Evolutionary conservation across 176 grass and related monocot species (phyloP).

Genomic region (Rhipidocladum racemiflorum): DNA sequence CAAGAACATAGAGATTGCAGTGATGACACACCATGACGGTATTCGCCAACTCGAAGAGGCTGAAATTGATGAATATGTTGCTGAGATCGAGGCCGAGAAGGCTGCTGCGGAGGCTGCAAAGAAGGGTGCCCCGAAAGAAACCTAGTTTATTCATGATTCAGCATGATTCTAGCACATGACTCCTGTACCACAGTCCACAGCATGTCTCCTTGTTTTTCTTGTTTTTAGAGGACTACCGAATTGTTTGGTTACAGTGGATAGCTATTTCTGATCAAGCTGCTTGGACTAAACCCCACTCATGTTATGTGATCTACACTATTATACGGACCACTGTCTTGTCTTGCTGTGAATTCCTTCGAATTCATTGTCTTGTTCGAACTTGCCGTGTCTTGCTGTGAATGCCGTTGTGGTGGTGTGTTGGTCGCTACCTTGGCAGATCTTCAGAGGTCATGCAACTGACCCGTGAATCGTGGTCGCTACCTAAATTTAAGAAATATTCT

Average conservation of each 20-base stretch:
- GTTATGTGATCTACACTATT: not conserved
- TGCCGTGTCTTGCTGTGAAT: too few relatives aligned
- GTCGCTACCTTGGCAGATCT: not conserved
- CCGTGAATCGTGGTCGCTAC: not conserved
- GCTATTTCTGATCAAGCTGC: not conserved
- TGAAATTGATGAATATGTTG: slow-evolving; percentile 85
- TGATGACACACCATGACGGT: slow-evolving; percentile 65
- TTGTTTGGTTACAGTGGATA: slow-evolving; percentile 15
- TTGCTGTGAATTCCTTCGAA: too few relatives aligned
- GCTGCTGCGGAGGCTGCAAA: slow-evolving; percentile 86
- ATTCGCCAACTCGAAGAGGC: slow-evolving; percentile 64
- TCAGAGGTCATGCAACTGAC: not conserved
- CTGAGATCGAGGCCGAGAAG: slow-evolving; percentile 92
- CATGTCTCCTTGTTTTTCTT: slow-evolving; percentile 2
- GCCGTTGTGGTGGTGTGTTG: not conserved
- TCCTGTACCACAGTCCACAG: not conserved
- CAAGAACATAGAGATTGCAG: slow-evolving; percentile 90
- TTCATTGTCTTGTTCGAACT: too few relatives aligned
- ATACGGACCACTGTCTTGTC: not conserved
- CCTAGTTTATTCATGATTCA: slow-evolving; percentile 25
- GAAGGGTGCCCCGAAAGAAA: slow-evolving; percentile 54
- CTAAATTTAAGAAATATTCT: too few relatives aligned
- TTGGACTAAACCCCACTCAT: not conserved
- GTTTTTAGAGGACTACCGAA: not conserved
- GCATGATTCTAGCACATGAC: not conserved